These are phyloP conservation scores for Gentiana dahurica DNA, from an alignment of 257 asterid species.

Conservation along the genomic window DNA sequence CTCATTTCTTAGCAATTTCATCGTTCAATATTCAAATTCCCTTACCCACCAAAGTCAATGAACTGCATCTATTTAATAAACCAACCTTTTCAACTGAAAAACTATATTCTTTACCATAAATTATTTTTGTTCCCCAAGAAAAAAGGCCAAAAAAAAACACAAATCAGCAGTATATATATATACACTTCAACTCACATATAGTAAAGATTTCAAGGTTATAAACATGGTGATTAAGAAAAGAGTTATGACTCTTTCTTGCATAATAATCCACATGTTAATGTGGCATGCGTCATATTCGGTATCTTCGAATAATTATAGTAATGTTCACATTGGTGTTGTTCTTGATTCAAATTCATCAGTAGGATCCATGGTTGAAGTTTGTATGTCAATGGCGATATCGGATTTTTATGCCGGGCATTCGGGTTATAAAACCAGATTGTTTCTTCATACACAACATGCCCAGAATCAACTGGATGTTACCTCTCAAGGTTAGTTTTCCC, in stretches of 20 bases:
- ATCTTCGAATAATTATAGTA: background rate
- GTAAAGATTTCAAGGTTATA: too few relatives aligned
- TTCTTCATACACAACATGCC: conserved; percentile 20
- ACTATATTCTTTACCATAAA: too few relatives aligned
- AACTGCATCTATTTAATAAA: too few relatives aligned
- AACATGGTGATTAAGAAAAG: background rate
- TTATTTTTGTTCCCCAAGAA: too few relatives aligned
- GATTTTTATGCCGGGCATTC: conserved; percentile 31
- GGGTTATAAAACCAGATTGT: conserved; percentile 20
- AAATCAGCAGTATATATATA: too few relatives aligned
- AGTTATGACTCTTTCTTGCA: background rate
- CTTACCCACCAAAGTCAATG: too few relatives aligned
- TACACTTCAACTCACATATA: too few relatives aligned
- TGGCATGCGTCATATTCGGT: background rate
- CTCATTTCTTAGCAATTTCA: too few relatives aligned
- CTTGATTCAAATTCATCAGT: conserved; percentile 30
- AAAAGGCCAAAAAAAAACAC: too few relatives aligned
- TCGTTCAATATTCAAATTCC: too few relatives aligned
- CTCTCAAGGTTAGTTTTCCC: conserved; percentile 22
- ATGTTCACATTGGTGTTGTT: conserved; percentile 21
- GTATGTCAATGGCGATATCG: conserved; percentile 31
- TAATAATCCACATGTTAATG: too few relatives aligned
- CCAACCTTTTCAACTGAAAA: too few relatives aligned
- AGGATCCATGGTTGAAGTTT: conserved; percentile 2
- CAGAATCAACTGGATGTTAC: conserved; percentile 19